Evolutionary conservation across 805 yeast species (phyloP).

Genomic region (Hyphopichia homilentoma): DNA sequence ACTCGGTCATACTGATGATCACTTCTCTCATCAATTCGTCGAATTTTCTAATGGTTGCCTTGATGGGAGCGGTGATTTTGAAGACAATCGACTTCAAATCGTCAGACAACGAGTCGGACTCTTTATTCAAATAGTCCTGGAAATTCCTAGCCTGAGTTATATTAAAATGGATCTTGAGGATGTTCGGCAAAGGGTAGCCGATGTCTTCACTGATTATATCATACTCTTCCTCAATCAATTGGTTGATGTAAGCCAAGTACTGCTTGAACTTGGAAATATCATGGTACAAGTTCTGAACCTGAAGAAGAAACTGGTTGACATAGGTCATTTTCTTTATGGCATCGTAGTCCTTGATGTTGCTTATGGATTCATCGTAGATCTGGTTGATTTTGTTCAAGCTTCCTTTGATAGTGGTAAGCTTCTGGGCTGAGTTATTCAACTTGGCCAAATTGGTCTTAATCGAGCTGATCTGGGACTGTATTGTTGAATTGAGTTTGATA

Average conservation of each 20-base stretch:
- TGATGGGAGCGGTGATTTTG: conserved; percentile 51
- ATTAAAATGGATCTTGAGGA: conserved; percentile 66
- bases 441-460: conserved; percentile 50
- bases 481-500: conserved; percentile 65
- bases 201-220: conserved; percentile 31
- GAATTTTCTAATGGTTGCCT: conserved; percentile 50
- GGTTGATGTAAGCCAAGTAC: conserved; percentile 47
- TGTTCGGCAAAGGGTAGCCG: conserved; percentile 45
- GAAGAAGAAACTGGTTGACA: conserved; percentile 68
- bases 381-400: conserved; percentile 43
- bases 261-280: conserved; percentile 57
- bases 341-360: conserved; percentile 63
- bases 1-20: conserved; percentile 68
- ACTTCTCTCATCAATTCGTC: conserved; percentile 61
- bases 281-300: conserved; percentile 60
- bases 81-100: conserved; percentile 68
- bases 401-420: conserved; percentile 32
- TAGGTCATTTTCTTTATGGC: conserved; percentile 64
- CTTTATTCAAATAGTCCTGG: conserved; percentile 64
- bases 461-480: conserved; percentile 59
- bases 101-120: conserved; percentile 46
- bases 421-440: conserved; percentile 43
- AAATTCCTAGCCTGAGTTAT: conserved; percentile 73
- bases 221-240: conserved; percentile 45
- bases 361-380: conserved; percentile 53